Conservation (phyloP, 2,329 filamentous ascomycete species). For the Coniochaeta sp. region DNA sequence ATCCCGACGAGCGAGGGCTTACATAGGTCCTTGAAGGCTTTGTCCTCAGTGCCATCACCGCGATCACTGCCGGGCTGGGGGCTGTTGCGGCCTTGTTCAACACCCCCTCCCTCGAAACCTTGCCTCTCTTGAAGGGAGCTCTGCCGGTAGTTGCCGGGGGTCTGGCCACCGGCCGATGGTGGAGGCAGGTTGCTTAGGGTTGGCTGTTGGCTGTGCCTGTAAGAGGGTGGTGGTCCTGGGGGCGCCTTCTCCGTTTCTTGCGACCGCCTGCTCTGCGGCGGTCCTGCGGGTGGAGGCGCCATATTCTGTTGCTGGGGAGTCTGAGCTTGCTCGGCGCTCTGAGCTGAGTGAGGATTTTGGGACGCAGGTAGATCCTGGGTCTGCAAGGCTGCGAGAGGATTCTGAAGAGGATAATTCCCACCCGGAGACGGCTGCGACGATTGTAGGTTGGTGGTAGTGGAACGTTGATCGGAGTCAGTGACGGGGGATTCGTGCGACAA, state of each 20-base stretch:
- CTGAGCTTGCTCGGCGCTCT: neutral
- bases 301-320: constrained; percentile 31
- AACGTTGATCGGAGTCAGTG: constrained; percentile 38
- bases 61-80: constrained; percentile 44
- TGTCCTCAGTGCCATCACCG: constrained; percentile 37
- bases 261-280: constrained; percentile 36
- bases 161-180: constrained; percentile 23
- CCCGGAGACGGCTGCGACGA: constrained; percentile 36
- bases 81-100: constrained; percentile 47
- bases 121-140: constrained; percentile 29
- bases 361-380: constrained; percentile 26
- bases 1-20: constrained; percentile 18
- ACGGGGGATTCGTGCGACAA: constrained; percentile 54
- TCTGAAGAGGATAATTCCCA: constrained; percentile 28
- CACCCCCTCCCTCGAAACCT: constrained; percentile 37
- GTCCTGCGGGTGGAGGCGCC: constrained; percentile 35
- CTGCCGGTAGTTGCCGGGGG: constrained; percentile 30
- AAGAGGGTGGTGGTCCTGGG: constrained; percentile 41
- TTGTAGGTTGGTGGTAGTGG: constrained; percentile 31
- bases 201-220: constrained; percentile 42
- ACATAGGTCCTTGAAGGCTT: constrained; percentile 52
- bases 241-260: constrained; percentile 43
- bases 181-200: constrained; percentile 35
- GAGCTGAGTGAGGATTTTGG: constrained; percentile 14
- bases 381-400: neutral